Conservation (phyloP, 1,139 yeast species). For the Candida tunisiensis region DNA sequence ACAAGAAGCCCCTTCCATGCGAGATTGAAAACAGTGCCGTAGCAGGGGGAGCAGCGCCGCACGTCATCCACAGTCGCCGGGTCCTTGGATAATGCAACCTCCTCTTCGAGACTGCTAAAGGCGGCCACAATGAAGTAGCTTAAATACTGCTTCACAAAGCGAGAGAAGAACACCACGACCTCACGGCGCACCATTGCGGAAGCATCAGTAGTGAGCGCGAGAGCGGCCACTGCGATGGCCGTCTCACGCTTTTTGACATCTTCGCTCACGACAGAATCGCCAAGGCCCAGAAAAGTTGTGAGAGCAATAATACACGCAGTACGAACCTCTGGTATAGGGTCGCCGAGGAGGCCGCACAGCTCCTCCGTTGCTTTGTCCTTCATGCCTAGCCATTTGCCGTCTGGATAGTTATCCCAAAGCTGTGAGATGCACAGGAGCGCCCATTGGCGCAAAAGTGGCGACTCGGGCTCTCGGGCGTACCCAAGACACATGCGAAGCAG, state of each 20-base stretch:
- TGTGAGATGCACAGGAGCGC: slow-evolving; percentile 66
- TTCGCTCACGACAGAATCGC: slow-evolving; percentile 9
- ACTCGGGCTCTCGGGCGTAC: slow-evolving; percentile 57
- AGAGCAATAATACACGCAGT: slow-evolving; percentile 69
- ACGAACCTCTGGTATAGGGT: slow-evolving; percentile 92
- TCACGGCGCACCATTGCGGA: slow-evolving; percentile 82
- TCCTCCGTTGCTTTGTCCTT: slow-evolving; percentile 40
- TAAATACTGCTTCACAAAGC: slow-evolving; percentile 52
- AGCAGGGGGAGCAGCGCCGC: slow-evolving; percentile 33
- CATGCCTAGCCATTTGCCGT: slow-evolving; percentile 43
- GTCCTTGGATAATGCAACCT: slow-evolving; percentile 48
- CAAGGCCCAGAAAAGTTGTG: slow-evolving; percentile 47
- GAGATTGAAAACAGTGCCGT: slow-evolving; percentile 76
- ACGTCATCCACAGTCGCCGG: slow-evolving; percentile 40
- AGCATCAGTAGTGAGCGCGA: slow-evolving; percentile 58
- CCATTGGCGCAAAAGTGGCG: slow-evolving; percentile 87
- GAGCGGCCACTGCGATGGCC: slow-evolving; percentile 26
- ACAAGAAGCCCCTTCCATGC: slow-evolving; percentile 77
- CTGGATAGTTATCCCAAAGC: slow-evolving; percentile 55
- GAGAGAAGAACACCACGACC: slow-evolving; percentile 58
- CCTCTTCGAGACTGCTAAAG: slow-evolving; percentile 72
- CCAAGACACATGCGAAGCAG: slow-evolving; percentile 50
- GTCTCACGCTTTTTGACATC: slow-evolving; percentile 26
- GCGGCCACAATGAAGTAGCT: slow-evolving; percentile 78
- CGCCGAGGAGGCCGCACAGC: slow-evolving; percentile 44